These are phyloP conservation scores for Starmerella roubikii DNA, from an alignment of 805 yeast genomes.

Conservation along the genomic window DNA sequence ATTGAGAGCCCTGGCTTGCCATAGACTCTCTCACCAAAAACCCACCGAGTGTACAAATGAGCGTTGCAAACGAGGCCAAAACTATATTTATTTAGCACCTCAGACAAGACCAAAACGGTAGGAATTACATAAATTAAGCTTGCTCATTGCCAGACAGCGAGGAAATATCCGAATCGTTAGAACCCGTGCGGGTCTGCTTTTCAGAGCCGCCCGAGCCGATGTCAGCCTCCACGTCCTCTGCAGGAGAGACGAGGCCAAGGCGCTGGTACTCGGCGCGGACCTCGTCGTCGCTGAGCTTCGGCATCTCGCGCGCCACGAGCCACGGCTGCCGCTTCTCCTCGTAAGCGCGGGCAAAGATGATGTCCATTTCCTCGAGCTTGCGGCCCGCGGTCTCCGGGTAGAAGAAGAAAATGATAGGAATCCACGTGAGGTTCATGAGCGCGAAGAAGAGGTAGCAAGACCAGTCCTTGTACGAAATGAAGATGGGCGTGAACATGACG, in stretches of 20 bases:
- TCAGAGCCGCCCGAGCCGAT: too few species aligned
- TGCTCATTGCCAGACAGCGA: too few species aligned
- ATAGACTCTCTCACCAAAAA: too few species aligned
- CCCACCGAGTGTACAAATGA: too few species aligned
- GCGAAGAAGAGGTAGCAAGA: conserved; percentile 63
- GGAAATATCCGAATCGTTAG: too few species aligned
- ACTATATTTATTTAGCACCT: too few species aligned
- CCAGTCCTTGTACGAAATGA: conserved; percentile 35
- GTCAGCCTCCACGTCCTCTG: too few species aligned
- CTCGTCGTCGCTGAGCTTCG: conserved; percentile 42
- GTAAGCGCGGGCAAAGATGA: conserved; percentile 46
- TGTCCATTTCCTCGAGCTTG: conserved; percentile 62
- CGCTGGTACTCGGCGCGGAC: conserved; percentile 47
- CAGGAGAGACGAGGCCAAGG: conserved; percentile 32
- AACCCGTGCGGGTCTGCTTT: too few species aligned
- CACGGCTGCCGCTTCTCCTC: conserved; percentile 45
- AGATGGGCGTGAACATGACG: conserved; percentile 53
- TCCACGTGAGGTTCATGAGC: conserved; percentile 41
- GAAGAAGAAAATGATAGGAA: conserved; percentile 50
- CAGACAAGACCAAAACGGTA: too few species aligned
- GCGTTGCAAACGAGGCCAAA: too few species aligned
- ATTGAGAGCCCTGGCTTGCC: too few species aligned
- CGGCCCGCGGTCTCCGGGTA: conserved; percentile 73
- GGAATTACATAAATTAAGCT: too few species aligned
- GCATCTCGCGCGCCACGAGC: conserved; percentile 51